Percentiles rank a stretch among this genome's conserved stretches.
phyloP scores from a whole-genome alignment of 352 stramenopile species.

The Saprolegnia parasitica region DNA sequence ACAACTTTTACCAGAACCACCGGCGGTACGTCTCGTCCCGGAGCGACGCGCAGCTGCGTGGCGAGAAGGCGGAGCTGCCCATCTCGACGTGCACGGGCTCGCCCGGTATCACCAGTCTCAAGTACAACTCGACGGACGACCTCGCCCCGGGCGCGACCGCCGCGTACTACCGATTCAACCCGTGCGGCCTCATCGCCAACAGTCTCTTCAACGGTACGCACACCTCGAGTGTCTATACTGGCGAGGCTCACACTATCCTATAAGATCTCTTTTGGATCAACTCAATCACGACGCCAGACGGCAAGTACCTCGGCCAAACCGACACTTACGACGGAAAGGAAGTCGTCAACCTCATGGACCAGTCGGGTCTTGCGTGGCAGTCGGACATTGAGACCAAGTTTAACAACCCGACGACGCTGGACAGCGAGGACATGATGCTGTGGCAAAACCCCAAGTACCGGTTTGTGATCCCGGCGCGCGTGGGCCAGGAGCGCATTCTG shows the following conservation, averaged over 20 bases:
- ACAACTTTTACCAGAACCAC: slow-evolving; percentile 94
- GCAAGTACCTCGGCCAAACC: slow-evolving; percentile 56
- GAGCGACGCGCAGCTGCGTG: slow-evolving; percentile 50
- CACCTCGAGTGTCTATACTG: no score
- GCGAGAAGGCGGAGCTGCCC: slow-evolving; percentile 21
- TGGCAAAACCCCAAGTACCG: slow-evolving; percentile 30
- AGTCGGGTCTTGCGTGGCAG: slow-evolving; percentile 84
- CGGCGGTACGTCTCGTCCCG: slow-evolving; percentile 55
- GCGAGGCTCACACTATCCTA: no score
- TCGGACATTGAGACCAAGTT: slow-evolving; percentile 78
- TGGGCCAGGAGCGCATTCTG: slow-evolving; percentile 20
- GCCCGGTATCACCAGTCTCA: slow-evolving; percentile 35
- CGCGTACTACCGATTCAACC: slow-evolving; percentile 32
- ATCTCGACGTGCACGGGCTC: slow-evolving; percentile 79
- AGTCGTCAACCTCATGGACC: slow-evolving; percentile 47
- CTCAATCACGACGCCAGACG: slow-evolving; percentile 40
- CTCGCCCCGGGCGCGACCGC: slow-evolving; percentile 33
- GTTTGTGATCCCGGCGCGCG: slow-evolving; percentile 9
- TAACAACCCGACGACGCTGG: slow-evolving; percentile 44
- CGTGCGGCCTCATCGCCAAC: slow-evolving; percentile 90
- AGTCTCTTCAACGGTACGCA: slow-evolving; percentile 86
- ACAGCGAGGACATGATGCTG: slow-evolving; percentile 27
- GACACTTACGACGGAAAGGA: slow-evolving; percentile 44
- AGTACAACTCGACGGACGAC: slow-evolving; percentile 70
- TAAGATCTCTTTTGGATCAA: slow-evolving; percentile 84